Conservation (phyloP, 352 stramenopile genomes). For the Globisporangium uncinulatum region DNA sequence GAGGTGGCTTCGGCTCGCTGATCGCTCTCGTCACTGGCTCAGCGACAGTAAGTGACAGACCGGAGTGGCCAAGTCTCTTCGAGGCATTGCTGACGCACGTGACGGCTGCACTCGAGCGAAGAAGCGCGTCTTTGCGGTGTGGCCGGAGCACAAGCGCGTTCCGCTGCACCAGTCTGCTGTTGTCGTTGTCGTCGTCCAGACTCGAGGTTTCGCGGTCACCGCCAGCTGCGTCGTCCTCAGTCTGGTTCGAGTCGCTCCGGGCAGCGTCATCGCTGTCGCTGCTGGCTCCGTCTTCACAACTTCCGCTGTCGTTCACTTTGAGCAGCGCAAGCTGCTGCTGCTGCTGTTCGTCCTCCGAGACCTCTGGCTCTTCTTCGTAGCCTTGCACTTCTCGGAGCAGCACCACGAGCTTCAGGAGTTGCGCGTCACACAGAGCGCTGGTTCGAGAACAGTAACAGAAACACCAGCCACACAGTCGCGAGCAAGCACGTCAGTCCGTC, state of each 20-base stretch:
- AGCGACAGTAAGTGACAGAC: constrained; percentile 22
- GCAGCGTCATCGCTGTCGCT: constrained; percentile 5
- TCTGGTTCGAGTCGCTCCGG: constrained; percentile 36
- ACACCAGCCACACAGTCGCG: neutral
- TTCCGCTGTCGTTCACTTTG: constrained; percentile 17
- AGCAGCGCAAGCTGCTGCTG: constrained; percentile 11
- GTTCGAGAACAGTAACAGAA: neutral
- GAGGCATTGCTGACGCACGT: neutral
- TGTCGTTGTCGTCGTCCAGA: constrained; percentile 2
- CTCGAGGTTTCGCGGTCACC: constrained; percentile 3
- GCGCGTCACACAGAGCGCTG: constrained; percentile 15
- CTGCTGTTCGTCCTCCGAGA: constrained; percentile 24
- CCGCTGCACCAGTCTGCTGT: neutral
- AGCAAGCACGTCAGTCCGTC: constrained; percentile 1
- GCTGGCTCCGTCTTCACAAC: constrained; percentile 17
- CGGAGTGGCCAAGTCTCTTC: neutral
- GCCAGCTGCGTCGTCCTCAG: constrained; percentile 23
- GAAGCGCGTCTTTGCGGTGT: neutral
- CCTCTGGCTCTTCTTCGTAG: constrained; percentile 21
- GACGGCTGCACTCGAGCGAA: neutral
- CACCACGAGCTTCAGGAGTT: constrained; percentile 36
- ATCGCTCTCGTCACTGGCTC: constrained; percentile 29
- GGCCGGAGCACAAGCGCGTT: neutral
- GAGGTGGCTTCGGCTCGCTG: constrained; percentile 39
- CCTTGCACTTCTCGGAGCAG: constrained; percentile 23